Conservation (phyloP, 192 early-diverging fungal genomes). For the Coemansia sp. region DNA sequence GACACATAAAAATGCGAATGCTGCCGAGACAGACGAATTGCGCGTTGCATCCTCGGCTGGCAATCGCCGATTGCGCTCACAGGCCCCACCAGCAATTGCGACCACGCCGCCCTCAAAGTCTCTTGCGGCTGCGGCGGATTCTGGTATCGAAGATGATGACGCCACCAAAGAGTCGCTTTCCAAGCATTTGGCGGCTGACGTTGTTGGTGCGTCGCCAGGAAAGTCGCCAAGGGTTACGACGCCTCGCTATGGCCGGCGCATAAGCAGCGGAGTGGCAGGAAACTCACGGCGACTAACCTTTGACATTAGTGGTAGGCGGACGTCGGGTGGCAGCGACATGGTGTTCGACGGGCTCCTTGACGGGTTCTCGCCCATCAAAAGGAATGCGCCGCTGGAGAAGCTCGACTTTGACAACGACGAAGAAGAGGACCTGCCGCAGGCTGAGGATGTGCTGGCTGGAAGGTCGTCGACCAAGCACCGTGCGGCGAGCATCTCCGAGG, state of each 20-base stretch:
- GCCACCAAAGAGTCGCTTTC: not conserved
- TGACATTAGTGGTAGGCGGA: not conserved
- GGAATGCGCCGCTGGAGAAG: conserved; percentile 8
- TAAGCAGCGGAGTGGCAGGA: not conserved
- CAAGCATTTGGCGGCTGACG: not conserved
- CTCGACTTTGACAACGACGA: conserved; percentile 1
- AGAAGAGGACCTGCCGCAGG: not conserved
- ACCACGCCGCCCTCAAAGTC: not conserved
- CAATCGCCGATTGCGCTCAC: not conserved
- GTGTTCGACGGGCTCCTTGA: conserved; percentile 34
- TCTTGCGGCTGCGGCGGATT: not conserved
- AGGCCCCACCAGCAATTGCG: not conserved
- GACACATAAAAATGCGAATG: not conserved
- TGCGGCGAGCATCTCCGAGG: not conserved
- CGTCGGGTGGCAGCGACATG: conserved; percentile 1
- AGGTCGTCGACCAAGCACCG: not conserved
- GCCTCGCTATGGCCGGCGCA: conserved; percentile 25
- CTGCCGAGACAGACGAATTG: not conserved
- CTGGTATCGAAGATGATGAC: not conserved
- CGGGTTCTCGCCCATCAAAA: conserved; percentile 38
- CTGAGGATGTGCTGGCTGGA: not conserved
- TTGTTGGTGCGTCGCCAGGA: not conserved
- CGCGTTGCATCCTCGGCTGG: not conserved
- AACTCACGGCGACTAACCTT: not conserved
- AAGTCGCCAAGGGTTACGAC: conserved; percentile 5